Percentiles rank a stretch among this genome's conserved stretches.
Conservation (phyloP, 108 stramenopile genomes). For the Nannochloropsis gaditana region DNA sequence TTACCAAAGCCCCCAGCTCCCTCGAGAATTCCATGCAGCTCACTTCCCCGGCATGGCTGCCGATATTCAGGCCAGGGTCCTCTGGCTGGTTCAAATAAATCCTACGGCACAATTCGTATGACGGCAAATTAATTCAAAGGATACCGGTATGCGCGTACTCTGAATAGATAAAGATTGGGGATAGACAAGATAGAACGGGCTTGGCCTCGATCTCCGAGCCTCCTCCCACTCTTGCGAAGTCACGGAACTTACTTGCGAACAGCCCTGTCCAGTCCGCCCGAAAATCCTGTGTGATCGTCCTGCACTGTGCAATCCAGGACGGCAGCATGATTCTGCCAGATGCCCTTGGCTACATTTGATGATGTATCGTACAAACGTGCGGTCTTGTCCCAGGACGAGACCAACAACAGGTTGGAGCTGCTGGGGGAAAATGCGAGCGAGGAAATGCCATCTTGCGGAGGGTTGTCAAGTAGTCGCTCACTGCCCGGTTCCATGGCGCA, state of each 20-base stretch:
- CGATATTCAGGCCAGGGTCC: conserved; percentile 23
- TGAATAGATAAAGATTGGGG: background rate
- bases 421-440: conserved; percentile 4
- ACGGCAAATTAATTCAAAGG: background rate
- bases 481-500: background rate
- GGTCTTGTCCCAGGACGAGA: conserved; percentile 54
- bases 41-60: conserved; percentile 37
- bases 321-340: conserved; percentile 39
- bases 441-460: background rate
- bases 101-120: conserved; percentile 8
- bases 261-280: conserved; percentile 46
- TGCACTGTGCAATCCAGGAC: conserved; percentile 51
- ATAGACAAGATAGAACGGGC: too few species aligned
- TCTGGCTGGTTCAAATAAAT: conserved; percentile 36
- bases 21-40: conserved; percentile 49
- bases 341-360: conserved; percentile 34
- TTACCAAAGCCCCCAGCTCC: conserved; percentile 35
- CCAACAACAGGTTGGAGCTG: conserved; percentile 43
- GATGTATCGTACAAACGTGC: conserved; percentile 45
- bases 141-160: background rate
- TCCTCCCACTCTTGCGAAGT: background rate
- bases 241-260: conserved; percentile 40
- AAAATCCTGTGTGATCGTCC: conserved; percentile 40
- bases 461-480: background rate
- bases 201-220: background rate